Base-by-base conservation (phyloP, 1,139 yeast species). In the Blastobotrys illinoisensis region DNA sequence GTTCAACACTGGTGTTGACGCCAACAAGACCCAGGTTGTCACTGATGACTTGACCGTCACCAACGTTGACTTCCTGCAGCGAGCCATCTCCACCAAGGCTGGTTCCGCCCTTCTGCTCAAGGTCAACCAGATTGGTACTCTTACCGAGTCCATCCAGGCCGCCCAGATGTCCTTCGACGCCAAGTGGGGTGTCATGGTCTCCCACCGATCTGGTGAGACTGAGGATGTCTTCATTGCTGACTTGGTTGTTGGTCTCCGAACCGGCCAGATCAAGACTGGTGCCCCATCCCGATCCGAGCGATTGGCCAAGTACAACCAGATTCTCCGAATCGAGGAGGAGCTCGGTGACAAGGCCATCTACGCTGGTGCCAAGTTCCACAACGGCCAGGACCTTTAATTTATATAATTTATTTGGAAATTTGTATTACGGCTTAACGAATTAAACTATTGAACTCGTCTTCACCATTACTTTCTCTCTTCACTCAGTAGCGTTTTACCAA, bases 261-360 rank as follows among this genome's bases (percentile, higher is more conserved):
- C 96, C 67, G 97, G 97, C 75, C 97, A 91, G 83, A 86, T 91
- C 78, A 91, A 91, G 90, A 87, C 97, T 68, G 98, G 98, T 85
- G 97, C 98, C 73, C 97, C 97, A 74, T 96, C 97, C 67, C 89
- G 98, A 83, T 88, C 97, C 65, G 98, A 91, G 82, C 90, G 98
- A 85, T 85, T 91, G 77, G 97, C 97, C 74, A 91, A 91, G 82
- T 86, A 86, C 77, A 71, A 71, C 71, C 95, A 90, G 82, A 86
- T 91, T 77, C 83, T 91, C 76, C 88, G 97, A 81, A 91, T 91
- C 70, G 97, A 91, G 83, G 96, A 91, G 80, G 89, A 86, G 79
- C 86, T 91, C 73, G 97, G 97, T 73, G 89, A 82, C 83, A 88
- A 88, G 81, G 96, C 96, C 64, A 73, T 88, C 74, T 91, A 82